Percentiles rank a stretch among this genome's conserved stretches.
Conservation (phyloP, 495 filamentous ascomycete genomes). For the Penicillium cataractarum region DNA sequence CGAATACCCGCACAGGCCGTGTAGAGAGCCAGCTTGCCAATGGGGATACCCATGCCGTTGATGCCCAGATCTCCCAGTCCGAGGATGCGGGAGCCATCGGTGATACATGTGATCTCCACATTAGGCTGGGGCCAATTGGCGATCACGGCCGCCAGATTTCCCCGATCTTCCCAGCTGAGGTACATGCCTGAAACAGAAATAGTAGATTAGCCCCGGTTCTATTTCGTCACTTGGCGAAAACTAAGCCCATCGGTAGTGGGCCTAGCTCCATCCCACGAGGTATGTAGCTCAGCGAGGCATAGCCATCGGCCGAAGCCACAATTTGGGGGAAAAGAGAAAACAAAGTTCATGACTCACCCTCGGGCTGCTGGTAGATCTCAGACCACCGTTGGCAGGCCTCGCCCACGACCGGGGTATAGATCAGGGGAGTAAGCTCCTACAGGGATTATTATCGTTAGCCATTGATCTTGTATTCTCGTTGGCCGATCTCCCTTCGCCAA, state of each 20-base stretch:
- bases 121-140: conserved; percentile 86
- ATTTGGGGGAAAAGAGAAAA: background rate
- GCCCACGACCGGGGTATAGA: conserved; percentile 97
- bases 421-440: conserved; percentile 85
- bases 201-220: conserved; percentile 33
- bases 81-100: conserved; percentile 94
- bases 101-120: conserved; percentile 95
- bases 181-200: conserved; percentile 63
- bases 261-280: background rate
- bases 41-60: conserved; percentile 97
- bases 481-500: conserved; percentile 9
- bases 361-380: conserved; percentile 91
- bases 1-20: conserved; percentile 96
- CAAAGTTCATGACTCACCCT: conserved; percentile 60
- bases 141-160: conserved; percentile 80
- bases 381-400: conserved; percentile 96
- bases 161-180: conserved; percentile 86
- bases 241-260: background rate
- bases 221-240: conserved; percentile 22
- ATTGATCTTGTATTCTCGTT: conserved; percentile 8
- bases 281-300: background rate
- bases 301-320: background rate
- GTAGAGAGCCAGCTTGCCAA: conserved; percentile 93
- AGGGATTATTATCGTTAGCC: conserved; percentile 18
- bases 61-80: conserved; percentile 95